Evolutionary conservation across 2,329 filamentous ascomycete species (phyloP), one percentile per base, ranked within the genome.

Genomic region (Botrytis cinerea): DNA sequence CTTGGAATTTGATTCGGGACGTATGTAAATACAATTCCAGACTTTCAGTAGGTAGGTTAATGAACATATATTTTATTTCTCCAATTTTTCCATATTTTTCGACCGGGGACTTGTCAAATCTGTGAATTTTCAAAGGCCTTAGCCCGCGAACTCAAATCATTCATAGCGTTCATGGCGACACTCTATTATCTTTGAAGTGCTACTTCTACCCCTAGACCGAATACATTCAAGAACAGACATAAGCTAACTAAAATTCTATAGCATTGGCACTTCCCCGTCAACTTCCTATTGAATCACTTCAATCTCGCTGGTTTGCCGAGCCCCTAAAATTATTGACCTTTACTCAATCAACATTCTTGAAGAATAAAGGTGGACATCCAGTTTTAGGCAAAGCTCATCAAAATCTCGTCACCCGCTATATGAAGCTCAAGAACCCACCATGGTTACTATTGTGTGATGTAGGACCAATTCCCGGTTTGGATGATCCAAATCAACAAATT

Each of bases 1-100:
- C 92, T 1, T 99, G 96, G 96, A 92, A 99, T 81, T 87, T 91
- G 35, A 92, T 99, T 79, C 89, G 96, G 71, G 91, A 91, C 71
- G 86, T 94, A 73, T 98, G 94, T 87, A 92, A 91, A 83, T 98
- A 99, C 83, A 92, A 91, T 82, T 84, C 87, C 73, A 89, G 94
- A 81, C 86, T 99, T 54, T 92, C 90, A 79, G 89, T 98, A 82
- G 93, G 95, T 97, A 91, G 85, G 93, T 73, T 75, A 79, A 80
- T 80, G 76, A 74, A 78, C 75, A 64, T 61, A 72, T 60, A 71
- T 75, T 77, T 73, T 73, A 70, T 66, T 71, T 71, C 73, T 32
- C 18, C 20, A 22, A 25, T 40, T 2, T 43, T 18, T 45, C 61
- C 20, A 60, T 8, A 9, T 25, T 73, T 43, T 5, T 60, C 22